A percentile compares a stretch with the other conserved stretches of the same genome.
These are phyloP conservation scores for Gloeostereum incarnatum DNA, from an alignment of 768 basidiomycete genomes.

Conservation along the genomic window DNA sequence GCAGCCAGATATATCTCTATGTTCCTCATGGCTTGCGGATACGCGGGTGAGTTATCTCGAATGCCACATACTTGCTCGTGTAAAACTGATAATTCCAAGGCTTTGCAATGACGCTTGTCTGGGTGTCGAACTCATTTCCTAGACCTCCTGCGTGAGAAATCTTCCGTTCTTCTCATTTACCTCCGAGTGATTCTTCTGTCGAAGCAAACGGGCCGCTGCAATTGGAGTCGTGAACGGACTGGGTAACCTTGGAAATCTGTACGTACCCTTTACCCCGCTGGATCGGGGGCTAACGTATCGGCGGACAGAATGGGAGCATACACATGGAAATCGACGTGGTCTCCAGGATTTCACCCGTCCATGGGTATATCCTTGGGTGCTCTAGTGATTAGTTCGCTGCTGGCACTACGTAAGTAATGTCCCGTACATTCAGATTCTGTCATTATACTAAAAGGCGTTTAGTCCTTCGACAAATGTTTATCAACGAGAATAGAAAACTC, in stretches of 20 bases:
- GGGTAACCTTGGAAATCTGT: conserved; percentile 35
- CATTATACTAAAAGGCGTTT: not conserved
- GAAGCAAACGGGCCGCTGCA: conserved; percentile 23
- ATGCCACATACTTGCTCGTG: not conserved
- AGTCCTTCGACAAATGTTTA: conserved; percentile 38
- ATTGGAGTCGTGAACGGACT: conserved; percentile 37
- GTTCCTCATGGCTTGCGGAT: conserved; percentile 56
- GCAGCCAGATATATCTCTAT: conserved; percentile 49
- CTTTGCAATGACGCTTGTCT: conserved; percentile 33
- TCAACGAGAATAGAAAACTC: conserved; percentile 39
- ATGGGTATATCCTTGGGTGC: conserved; percentile 28
- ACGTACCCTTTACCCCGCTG: not conserved
- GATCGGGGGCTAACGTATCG: not conserved
- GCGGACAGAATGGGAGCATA: conserved; percentile 26
- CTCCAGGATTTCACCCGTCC: conserved; percentile 32
- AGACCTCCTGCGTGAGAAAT: conserved; percentile 27
- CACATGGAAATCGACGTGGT: conserved; percentile 27
- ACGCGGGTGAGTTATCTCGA: conserved; percentile 19
- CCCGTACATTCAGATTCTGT: not conserved
- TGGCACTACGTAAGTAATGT: conserved; percentile 16
- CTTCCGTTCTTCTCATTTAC: conserved; percentile 6
- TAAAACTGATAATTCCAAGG: conserved; percentile 14
- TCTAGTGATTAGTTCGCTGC: conserved; percentile 18
- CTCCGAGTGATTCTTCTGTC: not conserved
- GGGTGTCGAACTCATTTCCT: conserved; percentile 35